Percentiles rank a stretch among this genome's conserved stretches.
Evolutionary conservation across 2,329 filamentous ascomycete species (phyloP).

Genomic region (Lojkania enalia): DNA sequence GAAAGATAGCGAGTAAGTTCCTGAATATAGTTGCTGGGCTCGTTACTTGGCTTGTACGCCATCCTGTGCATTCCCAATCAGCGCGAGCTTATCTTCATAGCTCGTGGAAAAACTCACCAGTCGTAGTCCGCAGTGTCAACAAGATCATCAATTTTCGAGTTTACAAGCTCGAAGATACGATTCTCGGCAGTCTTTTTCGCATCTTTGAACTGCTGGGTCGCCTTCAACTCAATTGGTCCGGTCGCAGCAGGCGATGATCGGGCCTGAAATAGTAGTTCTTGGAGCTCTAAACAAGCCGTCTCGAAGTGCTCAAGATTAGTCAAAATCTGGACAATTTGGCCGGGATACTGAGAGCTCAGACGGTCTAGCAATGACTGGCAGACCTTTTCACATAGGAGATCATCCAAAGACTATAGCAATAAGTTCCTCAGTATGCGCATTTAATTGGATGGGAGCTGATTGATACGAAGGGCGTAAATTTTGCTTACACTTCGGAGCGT

Average conservation of each 20-base stretch:
- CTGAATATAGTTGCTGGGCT: conserved; percentile 93
- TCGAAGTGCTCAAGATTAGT: conserved; percentile 98
- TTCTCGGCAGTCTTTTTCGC: conserved; percentile 97
- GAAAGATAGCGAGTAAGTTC: conserved; percentile 89
- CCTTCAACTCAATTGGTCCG: conserved; percentile 75
- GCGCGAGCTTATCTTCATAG: conserved; percentile 14
- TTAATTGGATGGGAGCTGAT: conserved; percentile 1
- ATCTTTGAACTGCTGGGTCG: conserved; percentile 81
- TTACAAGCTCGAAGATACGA: conserved; percentile 96
- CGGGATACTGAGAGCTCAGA: conserved; percentile 88
- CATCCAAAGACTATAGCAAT: conserved; percentile 73
- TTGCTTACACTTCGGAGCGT: conserved; percentile 72
- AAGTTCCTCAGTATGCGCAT: conserved; percentile 9
- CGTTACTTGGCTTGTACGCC: conserved; percentile 62
- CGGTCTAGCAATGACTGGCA: conserved; percentile 88
- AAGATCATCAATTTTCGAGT: conserved; percentile 97
- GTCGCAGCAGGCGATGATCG: conserved; percentile 80
- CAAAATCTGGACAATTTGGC: conserved; percentile 96
- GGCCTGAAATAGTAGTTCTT: conserved; percentile 81
- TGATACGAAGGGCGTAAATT: not conserved
- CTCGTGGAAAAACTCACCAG: conserved; percentile 58
- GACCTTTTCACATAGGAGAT: conserved; percentile 89
- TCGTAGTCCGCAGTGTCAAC: conserved; percentile 98
- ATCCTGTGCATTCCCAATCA: conserved; percentile 47
- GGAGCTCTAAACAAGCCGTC: conserved; percentile 85